Evolutionary conservation across 2,329 filamentous ascomycete genomes (phyloP).

Genomic region (Gnomoniopsis sp.): DNA sequence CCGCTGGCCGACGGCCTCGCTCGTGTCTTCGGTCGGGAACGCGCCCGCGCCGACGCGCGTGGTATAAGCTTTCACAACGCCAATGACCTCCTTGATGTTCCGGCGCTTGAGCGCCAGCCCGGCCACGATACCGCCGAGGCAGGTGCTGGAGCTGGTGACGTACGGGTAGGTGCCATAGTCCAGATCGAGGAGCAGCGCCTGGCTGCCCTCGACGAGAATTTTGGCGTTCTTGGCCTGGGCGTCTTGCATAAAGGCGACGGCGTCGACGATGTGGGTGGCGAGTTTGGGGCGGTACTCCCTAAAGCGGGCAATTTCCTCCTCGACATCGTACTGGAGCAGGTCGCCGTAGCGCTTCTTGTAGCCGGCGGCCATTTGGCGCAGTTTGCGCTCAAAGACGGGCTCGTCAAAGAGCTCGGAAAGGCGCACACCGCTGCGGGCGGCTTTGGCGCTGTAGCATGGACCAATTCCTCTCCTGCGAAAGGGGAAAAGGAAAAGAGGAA

Average conservation of each 20-base stretch:
- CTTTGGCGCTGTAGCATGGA: conserved; percentile 26
- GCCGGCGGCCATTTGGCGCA: conserved; percentile 58
- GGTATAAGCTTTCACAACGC: conserved; percentile 66
- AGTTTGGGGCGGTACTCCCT: conserved; percentile 56
- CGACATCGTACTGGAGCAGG: conserved; percentile 61
- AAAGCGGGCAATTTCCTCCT: conserved; percentile 65
- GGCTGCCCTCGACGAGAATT: conserved; percentile 61
- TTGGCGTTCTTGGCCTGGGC: conserved; percentile 48
- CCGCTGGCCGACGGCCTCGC: conserved; percentile 32
- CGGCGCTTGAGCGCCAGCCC: conserved; percentile 53
- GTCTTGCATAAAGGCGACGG: conserved; percentile 58
- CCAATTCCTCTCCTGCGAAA: conserved; percentile 22
- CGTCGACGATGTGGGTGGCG: conserved; percentile 62
- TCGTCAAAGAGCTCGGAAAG: conserved; percentile 66
- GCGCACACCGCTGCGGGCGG: conserved; percentile 57
- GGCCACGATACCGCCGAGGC: conserved; percentile 56
- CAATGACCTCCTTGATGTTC: conserved; percentile 54
- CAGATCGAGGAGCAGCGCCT: conserved; percentile 59
- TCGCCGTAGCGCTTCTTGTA: conserved; percentile 68
- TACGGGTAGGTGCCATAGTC: conserved; percentile 59
- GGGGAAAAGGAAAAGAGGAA: too few relatives aligned
- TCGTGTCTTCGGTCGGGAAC: conserved; percentile 56
- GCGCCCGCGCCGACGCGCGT: conserved; percentile 57
- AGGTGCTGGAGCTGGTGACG: conserved; percentile 56
- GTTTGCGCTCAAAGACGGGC: conserved; percentile 61